These are phyloP conservation scores for Venturia effusa DNA, from an alignment of 2,329 filamentous ascomycete genomes.

Conservation along the genomic window DNA sequence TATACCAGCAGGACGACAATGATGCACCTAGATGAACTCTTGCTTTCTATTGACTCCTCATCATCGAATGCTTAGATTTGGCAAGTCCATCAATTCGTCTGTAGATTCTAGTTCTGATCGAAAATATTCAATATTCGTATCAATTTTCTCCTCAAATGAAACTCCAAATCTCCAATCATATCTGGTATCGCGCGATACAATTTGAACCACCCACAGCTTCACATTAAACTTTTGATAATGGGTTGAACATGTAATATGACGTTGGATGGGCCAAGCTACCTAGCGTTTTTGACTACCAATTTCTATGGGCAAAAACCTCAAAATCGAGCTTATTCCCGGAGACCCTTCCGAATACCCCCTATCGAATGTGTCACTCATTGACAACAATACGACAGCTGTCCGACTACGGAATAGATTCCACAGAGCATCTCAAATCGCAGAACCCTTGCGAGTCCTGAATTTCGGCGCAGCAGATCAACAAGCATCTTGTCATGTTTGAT, in stretches of 20 bases:
- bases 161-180: no score
- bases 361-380: not conserved
- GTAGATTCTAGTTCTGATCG: not conserved
- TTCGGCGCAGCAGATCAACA: not conserved
- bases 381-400: not conserved
- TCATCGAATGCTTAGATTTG: no score
- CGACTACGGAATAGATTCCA: no score
- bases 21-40: no score
- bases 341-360: not conserved
- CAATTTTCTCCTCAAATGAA: no score
- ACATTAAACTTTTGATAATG: not conserved
- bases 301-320: not conserved
- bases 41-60: no score
- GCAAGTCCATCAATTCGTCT: not conserved
- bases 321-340: not conserved
- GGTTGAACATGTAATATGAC: not conserved
- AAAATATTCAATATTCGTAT: not conserved
- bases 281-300: not conserved
- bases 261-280: no score
- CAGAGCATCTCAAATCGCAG: no score
- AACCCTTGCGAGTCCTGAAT: no score
- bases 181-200: no score
- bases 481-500: not conserved
- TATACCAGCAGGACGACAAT: not conserved
- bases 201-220: not conserved